phyloP scores from a whole-genome alignment of 129 eudicot species.

The Escallonia rubra region DNA sequence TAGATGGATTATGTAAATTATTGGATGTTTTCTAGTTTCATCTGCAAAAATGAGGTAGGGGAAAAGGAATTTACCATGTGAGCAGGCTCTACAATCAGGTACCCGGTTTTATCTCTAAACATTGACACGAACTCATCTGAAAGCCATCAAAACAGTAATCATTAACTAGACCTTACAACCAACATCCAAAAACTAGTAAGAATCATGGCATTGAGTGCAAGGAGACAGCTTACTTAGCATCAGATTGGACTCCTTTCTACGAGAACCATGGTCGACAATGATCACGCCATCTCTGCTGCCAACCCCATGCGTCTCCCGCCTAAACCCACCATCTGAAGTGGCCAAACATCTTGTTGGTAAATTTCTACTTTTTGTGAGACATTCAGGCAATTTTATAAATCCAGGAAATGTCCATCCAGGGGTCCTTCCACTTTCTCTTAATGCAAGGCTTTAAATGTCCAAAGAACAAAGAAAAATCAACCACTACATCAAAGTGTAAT shows the following conservation, averaged over 20 bases:
- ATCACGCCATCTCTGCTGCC: constrained; percentile 68
- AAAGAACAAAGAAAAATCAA: constrained; percentile 8
- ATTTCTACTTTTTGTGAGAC: constrained; percentile 11
- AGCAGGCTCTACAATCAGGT: constrained; percentile 94
- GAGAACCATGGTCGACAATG: constrained; percentile 93
- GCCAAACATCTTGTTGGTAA: constrained; percentile 44
- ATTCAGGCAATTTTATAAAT: constrained; percentile 24
- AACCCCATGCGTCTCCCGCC: constrained; percentile 35
- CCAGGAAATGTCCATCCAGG: constrained; percentile 18
- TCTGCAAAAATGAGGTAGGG: neutral
- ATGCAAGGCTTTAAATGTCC: constrained; percentile 17
- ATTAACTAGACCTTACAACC: neutral
- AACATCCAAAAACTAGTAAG: neutral
- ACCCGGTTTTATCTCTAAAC: constrained; percentile 75
- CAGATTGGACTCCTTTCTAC: constrained; percentile 81
- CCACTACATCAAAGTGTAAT: too few species aligned
- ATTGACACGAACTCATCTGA: constrained; percentile 89
- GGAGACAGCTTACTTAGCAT: constrained; percentile 61
- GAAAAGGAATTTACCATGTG: constrained; percentile 65
- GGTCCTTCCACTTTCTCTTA: constrained; percentile 32
- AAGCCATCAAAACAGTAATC: constrained; percentile 15
- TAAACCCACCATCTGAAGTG: constrained; percentile 37
- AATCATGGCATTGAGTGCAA: neutral
- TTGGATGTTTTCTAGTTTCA: neutral
- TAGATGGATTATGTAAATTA: too few species aligned